Base-by-base conservation (phyloP, 2,329 filamentous ascomycete genomes). In the Furcasterigmium furcatum region DNA sequence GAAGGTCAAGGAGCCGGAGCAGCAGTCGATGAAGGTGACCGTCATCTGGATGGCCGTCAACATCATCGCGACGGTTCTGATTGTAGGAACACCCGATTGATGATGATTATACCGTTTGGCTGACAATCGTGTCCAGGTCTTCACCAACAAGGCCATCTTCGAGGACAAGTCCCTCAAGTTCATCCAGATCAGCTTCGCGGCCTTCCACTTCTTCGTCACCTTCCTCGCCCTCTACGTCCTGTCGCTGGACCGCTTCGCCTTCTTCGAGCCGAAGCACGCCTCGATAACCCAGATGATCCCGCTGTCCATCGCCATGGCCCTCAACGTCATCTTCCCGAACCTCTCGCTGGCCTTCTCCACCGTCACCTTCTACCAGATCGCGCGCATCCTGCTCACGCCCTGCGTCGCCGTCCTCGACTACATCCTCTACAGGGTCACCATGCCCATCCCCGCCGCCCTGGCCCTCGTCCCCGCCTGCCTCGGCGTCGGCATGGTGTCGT, bases 81-180 rank as follows among this genome's bases (percentile, higher is more conserved):
- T 85, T 56, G 80, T 82, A 68, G 57, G 73, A 14, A 7, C 24
- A 12, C 24, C 24, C 24, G 7, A 7, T 12, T 27, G 16, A 32
- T 13, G n/a, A 5, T 6, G 3, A 8, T 38, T 10, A 18, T 19
- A 40, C 25, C 44, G 47, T 56, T 44, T 52, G 44, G 38, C 42
- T 38, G 22, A 30, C 35, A 45, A 16, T n/a, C 21, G 10, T 10
- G 30, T 27, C 13, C 16, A 83, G 80, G 80, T 87, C 57, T 86
- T 86, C 59, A 82, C 80, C 35, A 87, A 87, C 67, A 87, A 87
- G 63, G 76, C 76, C 51, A 84, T 87, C 61, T 87, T 87, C 67
- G 77, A 76, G 20, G 77, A 84, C 50, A 75, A 77, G 14, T 75
- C 73, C 14, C 71, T 84, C 57, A 80, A 80, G 57, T 71, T 80